A percentile compares a stretch with the other conserved stretches of the same genome.
Evolutionary conservation across 2,329 filamentous ascomycete genomes (phyloP).

Genomic region (Truncatella angustata): DNA sequence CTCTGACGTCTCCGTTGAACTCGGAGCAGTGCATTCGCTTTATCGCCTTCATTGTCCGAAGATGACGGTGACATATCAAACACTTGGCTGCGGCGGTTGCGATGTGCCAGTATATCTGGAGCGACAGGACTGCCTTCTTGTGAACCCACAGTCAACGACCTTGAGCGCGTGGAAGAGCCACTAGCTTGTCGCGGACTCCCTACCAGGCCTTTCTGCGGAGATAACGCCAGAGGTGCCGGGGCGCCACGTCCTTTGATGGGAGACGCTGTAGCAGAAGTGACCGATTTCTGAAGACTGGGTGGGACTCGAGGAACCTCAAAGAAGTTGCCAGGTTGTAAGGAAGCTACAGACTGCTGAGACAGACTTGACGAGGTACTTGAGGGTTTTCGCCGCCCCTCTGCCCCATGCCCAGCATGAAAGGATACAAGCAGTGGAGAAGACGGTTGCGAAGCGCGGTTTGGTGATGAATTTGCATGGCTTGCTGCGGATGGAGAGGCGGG

Average conservation of each 20-base stretch:
- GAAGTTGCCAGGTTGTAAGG: slow-evolving; percentile 68
- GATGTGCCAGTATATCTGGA: slow-evolving; percentile 64
- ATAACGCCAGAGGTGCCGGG: slow-evolving; percentile 49
- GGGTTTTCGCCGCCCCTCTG: slow-evolving; percentile 80
- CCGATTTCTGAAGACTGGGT: slow-evolving; percentile 58
- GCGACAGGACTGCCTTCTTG: slow-evolving; percentile 81
- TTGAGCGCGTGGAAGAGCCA: slow-evolving; percentile 65
- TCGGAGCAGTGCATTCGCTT: slow-evolving; percentile 84
- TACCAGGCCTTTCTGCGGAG: slow-evolving; percentile 61
- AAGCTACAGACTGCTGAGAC: slow-evolving; percentile 70
- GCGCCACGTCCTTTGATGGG: slow-evolving; percentile 55
- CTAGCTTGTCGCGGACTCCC: slow-evolving; percentile 58
- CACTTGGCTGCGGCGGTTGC: slow-evolving; percentile 89
- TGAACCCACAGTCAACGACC: slow-evolving; percentile 91
- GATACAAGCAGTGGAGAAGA: slow-evolving; percentile 94
- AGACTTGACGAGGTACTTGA: slow-evolving; percentile 85
- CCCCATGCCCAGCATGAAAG: slow-evolving; percentile 81
- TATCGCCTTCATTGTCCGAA: slow-evolving; percentile 93
- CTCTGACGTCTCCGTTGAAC: slow-evolving; percentile 94
- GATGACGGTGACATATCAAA: slow-evolving; percentile 97
- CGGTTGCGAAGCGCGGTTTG: slow-evolving; percentile 74
- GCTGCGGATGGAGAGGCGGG: slow-evolving; percentile 83
- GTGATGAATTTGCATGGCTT: slow-evolving; percentile 80
- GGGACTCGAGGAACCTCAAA: slow-evolving; percentile 69
- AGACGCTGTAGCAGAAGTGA: slow-evolving; percentile 52